Conservation (phyloP, 805 yeast genomes). For the Candida ulmi region DNA sequence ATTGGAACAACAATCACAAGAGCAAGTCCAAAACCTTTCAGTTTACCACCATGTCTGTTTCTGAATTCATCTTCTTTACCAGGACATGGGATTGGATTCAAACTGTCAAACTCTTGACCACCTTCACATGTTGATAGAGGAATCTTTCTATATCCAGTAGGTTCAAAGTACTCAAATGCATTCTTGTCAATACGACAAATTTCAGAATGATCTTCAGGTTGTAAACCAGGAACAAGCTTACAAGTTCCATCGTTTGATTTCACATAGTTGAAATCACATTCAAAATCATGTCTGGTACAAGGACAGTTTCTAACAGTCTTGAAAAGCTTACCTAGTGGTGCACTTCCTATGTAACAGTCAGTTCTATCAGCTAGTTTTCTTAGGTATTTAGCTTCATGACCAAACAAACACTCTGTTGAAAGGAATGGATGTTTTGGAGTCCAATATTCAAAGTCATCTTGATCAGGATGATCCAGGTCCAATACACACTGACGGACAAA, state of each 20-base stretch:
- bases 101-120: conserved; percentile 66
- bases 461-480: conserved; percentile 36
- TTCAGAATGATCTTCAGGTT: conserved; percentile 58
- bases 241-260: conserved; percentile 79
- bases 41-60: conserved; percentile 43
- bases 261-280: conserved; percentile 85
- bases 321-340: conserved; percentile 52
- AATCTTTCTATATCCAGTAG: conserved; percentile 88
- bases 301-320: conserved; percentile 61
- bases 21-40: conserved; percentile 46
- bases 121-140: conserved; percentile 85
- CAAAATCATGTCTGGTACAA: conserved; percentile 84
- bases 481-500: conserved; percentile 50
- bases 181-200: conserved; percentile 50
- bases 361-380: conserved; percentile 49
- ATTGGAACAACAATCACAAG: conserved; percentile 54
- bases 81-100: conserved; percentile 74
- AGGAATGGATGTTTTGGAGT: conserved; percentile 50
- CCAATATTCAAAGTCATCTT: conserved; percentile 61
- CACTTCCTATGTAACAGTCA: conserved; percentile 57
- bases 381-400: conserved; percentile 60
- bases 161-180: conserved; percentile 67
- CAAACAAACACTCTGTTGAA: conserved; percentile 55
- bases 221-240: conserved; percentile 64
- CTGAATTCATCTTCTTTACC: conserved; percentile 68